phyloP scores from a whole-genome alignment of 2,329 filamentous ascomycete species.

The Aspergillus sp. region DNA sequence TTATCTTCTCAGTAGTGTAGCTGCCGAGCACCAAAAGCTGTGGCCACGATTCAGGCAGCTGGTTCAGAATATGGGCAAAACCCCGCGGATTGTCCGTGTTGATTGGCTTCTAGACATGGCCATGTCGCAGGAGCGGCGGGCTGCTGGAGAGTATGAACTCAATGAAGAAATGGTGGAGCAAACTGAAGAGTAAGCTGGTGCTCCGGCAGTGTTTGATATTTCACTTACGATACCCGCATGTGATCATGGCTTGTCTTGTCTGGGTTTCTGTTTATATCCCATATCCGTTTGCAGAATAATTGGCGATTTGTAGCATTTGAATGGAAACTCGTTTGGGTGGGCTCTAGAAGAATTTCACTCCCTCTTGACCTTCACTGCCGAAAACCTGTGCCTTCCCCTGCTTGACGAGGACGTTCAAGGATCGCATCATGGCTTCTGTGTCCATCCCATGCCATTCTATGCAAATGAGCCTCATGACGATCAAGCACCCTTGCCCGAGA shows the following conservation, averaged over 20 bases:
- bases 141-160: conserved; percentile 60
- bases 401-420: conserved; percentile 79
- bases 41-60: conserved; percentile 81
- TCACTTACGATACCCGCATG: conserved; percentile 7
- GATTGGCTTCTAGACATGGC: conserved; percentile 91
- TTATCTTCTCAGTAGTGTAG: conserved; percentile 75
- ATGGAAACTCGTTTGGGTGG: background rate
- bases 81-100: conserved; percentile 74
- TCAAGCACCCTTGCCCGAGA: background rate
- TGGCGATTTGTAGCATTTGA: background rate
- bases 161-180: conserved; percentile 32
- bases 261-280: conserved; percentile 14
- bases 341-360: conserved; percentile 91
- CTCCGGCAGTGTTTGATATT: conserved; percentile 3
- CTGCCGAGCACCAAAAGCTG: conserved; percentile 66
- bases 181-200: conserved; percentile 14
- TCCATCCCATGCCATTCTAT: conserved; percentile 88
- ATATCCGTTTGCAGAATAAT: conserved; percentile 11
- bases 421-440: conserved; percentile 73
- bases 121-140: conserved; percentile 80
- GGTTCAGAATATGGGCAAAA: conserved; percentile 74
- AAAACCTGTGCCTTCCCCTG: conserved; percentile 91
- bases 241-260: conserved; percentile 4
- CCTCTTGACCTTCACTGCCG: conserved; percentile 80
- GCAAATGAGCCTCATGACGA: conserved; percentile 3